Base-by-base conservation (phyloP, 345 rosid species). In the Rhizophora apiculata region DNA sequence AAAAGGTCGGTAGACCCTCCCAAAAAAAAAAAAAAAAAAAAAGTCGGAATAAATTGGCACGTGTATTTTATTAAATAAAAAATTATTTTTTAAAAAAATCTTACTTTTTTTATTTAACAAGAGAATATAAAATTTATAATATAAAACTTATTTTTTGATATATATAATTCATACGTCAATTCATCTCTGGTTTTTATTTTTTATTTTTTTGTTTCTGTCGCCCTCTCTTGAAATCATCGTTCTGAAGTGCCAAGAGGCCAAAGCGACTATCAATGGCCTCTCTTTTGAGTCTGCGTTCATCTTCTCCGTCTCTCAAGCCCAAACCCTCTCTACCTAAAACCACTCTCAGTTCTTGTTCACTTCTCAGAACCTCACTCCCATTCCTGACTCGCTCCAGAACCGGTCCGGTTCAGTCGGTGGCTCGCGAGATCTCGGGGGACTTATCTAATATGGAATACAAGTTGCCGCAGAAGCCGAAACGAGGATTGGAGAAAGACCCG, bases 401-500 rank as follows among this genome's bases (percentile, higher is more conserved):
- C 55, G 63, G 57, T 20, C 61, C 78, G 0, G 21, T 76, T 59
- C 86, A 74, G 57, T 83, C 87, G 20, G 77, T 85, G 15, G 88
- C 97, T 34, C 81, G 90, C 26, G 94, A 85, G 62, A 60, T 84
- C 52, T 73, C 96, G 0, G 31, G 87, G 2, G 86, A 78, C 71
- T 74, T 86, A 48, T 72, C 86, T 5, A 64, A 58, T 18, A 22
- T 79, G 5, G 79, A 79, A 29, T 81, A 84, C 55, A 76, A 61
- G 22, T 60, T 68, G 0, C 73, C 73, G n/a, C 51, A 2, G 54
- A 77, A 72, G 61, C 65, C 76, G 59, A 82, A 79, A 72, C 72
- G 62, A 5, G 93, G 89, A 64, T 83, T 92, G 21, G 82, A 82
- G 82, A 95, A 84, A 68, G 89, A 90, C 65, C 88, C 92, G 0